Evolutionary conservation across 202 grass and related monocot genomes (phyloP).

Genomic region (Panicum virgatum): DNA sequence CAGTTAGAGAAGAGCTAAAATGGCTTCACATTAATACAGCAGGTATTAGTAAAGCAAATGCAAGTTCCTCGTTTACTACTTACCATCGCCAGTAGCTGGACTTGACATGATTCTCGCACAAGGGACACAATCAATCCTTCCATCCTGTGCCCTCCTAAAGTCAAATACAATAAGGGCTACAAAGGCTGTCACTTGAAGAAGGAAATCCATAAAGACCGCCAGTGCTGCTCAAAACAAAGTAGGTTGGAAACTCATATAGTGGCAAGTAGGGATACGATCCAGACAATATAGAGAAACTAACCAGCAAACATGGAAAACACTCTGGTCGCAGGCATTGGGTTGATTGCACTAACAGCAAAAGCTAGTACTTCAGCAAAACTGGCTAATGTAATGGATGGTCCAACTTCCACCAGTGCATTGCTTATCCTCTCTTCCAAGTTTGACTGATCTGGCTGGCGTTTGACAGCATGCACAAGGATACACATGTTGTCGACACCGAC

Average conservation of each 20-base stretch:
- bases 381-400: slow-evolving; percentile 94
- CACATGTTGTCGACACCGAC: slow-evolving; percentile 99
- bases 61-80: slow-evolving; percentile 1
- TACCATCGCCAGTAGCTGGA: slow-evolving; percentile 45
- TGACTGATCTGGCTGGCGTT: slow-evolving; percentile 64
- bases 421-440: slow-evolving; percentile 78
- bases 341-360: slow-evolving; percentile 90
- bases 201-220: slow-evolving; percentile 93
- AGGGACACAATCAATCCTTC: slow-evolving; percentile 87
- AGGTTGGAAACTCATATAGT: slow-evolving; percentile 28
- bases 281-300: slow-evolving; percentile 49
- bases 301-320: slow-evolving; percentile 99
- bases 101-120: slow-evolving; percentile 58
- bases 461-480: slow-evolving; percentile 95
- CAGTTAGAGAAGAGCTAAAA: slow-evolving; percentile 25
- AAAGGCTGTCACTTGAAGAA: slow-evolving; percentile 94
- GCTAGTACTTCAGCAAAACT: slow-evolving; percentile 92
- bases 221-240: slow-evolving; percentile 72
- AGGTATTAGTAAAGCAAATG: slow-evolving; percentile 30
- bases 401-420: slow-evolving; percentile 86
- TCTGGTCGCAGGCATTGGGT: slow-evolving; percentile 92
- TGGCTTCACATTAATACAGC: slow-evolving; percentile 15
- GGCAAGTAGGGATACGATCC: slow-evolving; percentile 12
- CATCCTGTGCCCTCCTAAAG: slow-evolving; percentile 76
- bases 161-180: slow-evolving; percentile 91